Conservation (phyloP, 805 yeast species). For the Peterozyma xylosa region DNA sequence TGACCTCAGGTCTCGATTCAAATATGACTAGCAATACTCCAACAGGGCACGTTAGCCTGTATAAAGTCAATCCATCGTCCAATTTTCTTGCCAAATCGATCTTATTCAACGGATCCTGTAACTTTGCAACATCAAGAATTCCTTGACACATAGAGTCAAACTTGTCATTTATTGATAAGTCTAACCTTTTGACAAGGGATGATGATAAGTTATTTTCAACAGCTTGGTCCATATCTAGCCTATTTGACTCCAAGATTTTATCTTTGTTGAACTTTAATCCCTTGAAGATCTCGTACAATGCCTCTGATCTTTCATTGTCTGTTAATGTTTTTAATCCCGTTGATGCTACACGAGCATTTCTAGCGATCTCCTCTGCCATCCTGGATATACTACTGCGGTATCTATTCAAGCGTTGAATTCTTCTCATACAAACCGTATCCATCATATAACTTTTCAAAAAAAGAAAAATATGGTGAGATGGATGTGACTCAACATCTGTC, state of each 20-base stretch:
- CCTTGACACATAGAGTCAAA: slow-evolving; percentile 95
- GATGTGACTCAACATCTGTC: too few species aligned
- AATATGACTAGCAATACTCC: slow-evolving; percentile 91
- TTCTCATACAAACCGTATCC: too few species aligned
- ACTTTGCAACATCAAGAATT: slow-evolving; percentile 78
- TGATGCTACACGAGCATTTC: slow-evolving; percentile 75
- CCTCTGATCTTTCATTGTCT: slow-evolving; percentile 64
- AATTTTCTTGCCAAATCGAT: slow-evolving; percentile 73
- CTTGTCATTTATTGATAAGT: slow-evolving; percentile 74
- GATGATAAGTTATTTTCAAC: slow-evolving; percentile 49
- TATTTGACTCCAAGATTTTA: slow-evolving; percentile 65
- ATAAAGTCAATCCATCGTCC: slow-evolving; percentile 83
- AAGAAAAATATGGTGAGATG: too few species aligned
- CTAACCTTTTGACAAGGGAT: slow-evolving; percentile 77
- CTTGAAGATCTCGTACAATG: slow-evolving; percentile 66
- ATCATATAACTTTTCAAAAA: too few species aligned
- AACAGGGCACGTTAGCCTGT: slow-evolving; percentile 85
- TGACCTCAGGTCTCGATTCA: slow-evolving; percentile 96
- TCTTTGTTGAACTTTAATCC: slow-evolving; percentile 53
- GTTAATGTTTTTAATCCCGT: slow-evolving; percentile 72
- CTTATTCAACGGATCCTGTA: slow-evolving; percentile 92
- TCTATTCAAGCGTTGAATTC: too few species aligned
- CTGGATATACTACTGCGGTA: neutral
- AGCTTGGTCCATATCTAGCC: slow-evolving; percentile 68
- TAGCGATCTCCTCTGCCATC: slow-evolving; percentile 74